Evolutionary conservation across 352 stramenopile genomes (phyloP).

Genomic region (Globisporangium iwayamae): DNA sequence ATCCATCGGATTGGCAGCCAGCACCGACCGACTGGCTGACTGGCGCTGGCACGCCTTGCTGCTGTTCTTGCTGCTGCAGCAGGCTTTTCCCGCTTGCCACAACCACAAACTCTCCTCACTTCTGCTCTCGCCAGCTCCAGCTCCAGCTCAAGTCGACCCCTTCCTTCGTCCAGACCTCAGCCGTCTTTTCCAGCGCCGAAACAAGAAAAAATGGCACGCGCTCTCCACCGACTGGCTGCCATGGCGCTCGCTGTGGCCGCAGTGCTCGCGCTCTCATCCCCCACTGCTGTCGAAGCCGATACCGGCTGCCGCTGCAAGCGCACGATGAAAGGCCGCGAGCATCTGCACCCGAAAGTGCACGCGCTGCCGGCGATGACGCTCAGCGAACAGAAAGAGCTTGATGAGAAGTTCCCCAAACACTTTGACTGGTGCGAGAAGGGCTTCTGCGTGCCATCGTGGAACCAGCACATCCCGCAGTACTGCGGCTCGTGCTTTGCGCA

Average conservation of each 20-base stretch:
- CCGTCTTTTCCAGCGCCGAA: neutral
- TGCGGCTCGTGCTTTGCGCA: conserved; percentile 86
- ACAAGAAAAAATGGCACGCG: neutral
- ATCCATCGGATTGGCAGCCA: neutral
- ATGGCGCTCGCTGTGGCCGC: conserved; percentile 3
- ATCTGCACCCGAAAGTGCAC: conserved; percentile 52
- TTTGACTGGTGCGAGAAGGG: conserved; percentile 91
- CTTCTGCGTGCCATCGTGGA: conserved; percentile 80
- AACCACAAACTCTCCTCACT: neutral
- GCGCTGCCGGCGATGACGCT: conserved; percentile 41
- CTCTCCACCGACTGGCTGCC: neutral
- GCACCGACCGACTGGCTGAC: neutral
- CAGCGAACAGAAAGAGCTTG: conserved; percentile 29
- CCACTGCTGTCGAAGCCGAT: conserved; percentile 12
- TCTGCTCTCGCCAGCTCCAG: conserved; percentile 1
- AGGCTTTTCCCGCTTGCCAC: neutral
- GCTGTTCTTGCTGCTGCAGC: neutral
- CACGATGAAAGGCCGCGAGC: conserved; percentile 73
- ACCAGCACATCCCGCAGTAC: conserved; percentile 84
- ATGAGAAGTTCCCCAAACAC: conserved; percentile 38
- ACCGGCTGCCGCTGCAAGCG: conserved; percentile 48
- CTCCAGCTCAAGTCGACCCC: neutral
- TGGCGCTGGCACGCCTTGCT: neutral
- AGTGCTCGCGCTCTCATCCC: conserved; percentile 7
- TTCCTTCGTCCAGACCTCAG: neutral